Conservation (phyloP, 805 yeast genomes). For the Naumovozyma castellii region DNA sequence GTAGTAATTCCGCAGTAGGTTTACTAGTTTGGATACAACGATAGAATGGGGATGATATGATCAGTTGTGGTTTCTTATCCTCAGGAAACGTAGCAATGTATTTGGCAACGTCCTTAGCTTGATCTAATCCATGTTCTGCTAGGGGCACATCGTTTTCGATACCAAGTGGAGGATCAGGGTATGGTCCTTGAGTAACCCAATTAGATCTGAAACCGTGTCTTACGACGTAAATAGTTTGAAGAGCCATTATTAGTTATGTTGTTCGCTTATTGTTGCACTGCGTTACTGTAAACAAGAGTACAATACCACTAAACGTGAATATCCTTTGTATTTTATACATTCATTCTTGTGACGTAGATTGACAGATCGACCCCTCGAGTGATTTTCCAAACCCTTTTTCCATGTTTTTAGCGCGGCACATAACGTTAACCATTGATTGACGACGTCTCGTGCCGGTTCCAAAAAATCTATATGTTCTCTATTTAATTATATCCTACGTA, state of each 20-base stretch:
- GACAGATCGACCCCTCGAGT: no score
- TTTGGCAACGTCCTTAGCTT: constrained; percentile 69
- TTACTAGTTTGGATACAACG: constrained; percentile 78
- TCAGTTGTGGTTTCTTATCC: constrained; percentile 45
- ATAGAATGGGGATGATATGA: constrained; percentile 80
- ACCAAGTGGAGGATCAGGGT: constrained; percentile 77
- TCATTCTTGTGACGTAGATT: background rate
- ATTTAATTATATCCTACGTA: no score
- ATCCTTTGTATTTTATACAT: no score
- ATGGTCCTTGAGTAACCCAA: constrained; percentile 66
- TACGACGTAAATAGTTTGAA: constrained; percentile 58
- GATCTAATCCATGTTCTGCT: constrained; percentile 82
- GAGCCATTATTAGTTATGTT: constrained; percentile 6
- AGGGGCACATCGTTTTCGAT: constrained; percentile 84
- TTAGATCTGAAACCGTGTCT: constrained; percentile 91
- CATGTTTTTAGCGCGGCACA: no score
- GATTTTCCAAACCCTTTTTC: no score
- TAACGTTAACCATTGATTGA: no score
- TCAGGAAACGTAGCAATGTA: constrained; percentile 44
- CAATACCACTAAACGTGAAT: no score
- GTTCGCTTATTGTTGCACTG: no score
- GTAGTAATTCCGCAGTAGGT: constrained; percentile 58
- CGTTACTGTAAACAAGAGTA: no score
- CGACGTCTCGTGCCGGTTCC: no score
- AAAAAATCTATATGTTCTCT: no score